Conservation (phyloP, 352 stramenopile species). For the Achlya hypogyna region DNA sequence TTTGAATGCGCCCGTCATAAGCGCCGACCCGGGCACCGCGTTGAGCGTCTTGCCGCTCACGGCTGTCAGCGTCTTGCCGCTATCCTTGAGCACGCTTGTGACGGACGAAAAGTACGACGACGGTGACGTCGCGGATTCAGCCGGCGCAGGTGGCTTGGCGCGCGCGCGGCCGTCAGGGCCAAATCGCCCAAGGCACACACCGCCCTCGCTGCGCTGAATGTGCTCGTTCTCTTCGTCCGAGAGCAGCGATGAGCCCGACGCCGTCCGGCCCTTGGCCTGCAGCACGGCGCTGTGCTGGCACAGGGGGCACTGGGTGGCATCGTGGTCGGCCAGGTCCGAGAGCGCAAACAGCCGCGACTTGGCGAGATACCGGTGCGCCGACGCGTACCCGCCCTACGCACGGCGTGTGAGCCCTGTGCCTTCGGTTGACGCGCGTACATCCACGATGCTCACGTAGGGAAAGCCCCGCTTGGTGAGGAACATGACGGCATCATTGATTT, state of each 20-base stretch:
- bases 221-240: slow-evolving; percentile 21
- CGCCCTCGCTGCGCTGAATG: slow-evolving; percentile 20
- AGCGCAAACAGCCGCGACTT: slow-evolving; percentile 45
- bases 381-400: slow-evolving; percentile 44
- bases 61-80: slow-evolving; percentile 58
- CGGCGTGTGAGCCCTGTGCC: background rate
- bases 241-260: background rate
- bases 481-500: slow-evolving; percentile 53
- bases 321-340: slow-evolving; percentile 64
- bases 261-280: background rate
- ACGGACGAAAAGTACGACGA: slow-evolving; percentile 64
- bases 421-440: slow-evolving; percentile 20
- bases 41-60: slow-evolving; percentile 24
- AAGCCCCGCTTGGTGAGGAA: slow-evolving; percentile 70
- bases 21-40: slow-evolving; percentile 8
- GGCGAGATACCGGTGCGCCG: slow-evolving; percentile 41
- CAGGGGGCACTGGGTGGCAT: slow-evolving; percentile 45
- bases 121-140: background rate
- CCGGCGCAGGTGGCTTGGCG: background rate
- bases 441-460: slow-evolving; percentile 60
- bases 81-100: slow-evolving; percentile 50
- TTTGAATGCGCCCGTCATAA: slow-evolving; percentile 34
- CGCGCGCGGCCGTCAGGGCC: slow-evolving; percentile 4
- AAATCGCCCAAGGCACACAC: slow-evolving; percentile 17
- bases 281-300: slow-evolving; percentile 32